Evolutionary conservation across 1,139 yeast genomes (phyloP), one percentile per base, ranked within the genome.

Genomic region (Geotrichum histeridarum): DNA sequence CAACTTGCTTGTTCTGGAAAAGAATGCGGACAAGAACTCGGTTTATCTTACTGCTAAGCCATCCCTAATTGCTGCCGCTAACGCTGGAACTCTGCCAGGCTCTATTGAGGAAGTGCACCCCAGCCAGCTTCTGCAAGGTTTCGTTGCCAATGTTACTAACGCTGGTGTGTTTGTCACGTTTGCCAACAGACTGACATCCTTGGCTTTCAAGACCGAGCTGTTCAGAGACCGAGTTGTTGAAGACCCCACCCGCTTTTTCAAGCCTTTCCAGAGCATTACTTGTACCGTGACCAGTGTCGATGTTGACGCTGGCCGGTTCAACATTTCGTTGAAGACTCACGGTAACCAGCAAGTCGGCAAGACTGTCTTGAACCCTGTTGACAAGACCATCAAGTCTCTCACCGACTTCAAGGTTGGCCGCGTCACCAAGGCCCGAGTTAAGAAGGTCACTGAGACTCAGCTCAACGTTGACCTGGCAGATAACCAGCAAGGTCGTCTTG

Each of bases 101-200:
- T 93, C 86, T 47, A 74, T 90, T 50, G 70, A 76, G 46, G 70
- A 77, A n/a, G 80, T 64, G 17, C 62, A 51, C 37, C 45, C 51
- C 11, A 52, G 48, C 15, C 57, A 57, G 35, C 64, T 70, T 12
- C 68, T 86, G 52, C 76, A 80, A 58, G 99, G 98, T 43, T 91
- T 77, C 66, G 80, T 93, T 51, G 86, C 82, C 63, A 83, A 90
- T 31, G 83, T 88, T 32, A 80, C 77, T 53, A 77, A 78, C 67
- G 59, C 61, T 30, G 98, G 98, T 61, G 76, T 89, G 32, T 91
- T 93, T 68, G 86, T 93, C 55, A 80, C 86, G 0, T 93, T 93
- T 70, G 90, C 84, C 57, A 86, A 86, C 60, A 81, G 79, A 54
- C 78, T 91, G 61, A 86, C 90, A 35, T 98, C 97, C 48, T 77